These are phyloP conservation scores for Lactifluus hygrophoroides DNA, from an alignment of 768 basidiomycete genomes.

Conservation along the genomic window DNA sequence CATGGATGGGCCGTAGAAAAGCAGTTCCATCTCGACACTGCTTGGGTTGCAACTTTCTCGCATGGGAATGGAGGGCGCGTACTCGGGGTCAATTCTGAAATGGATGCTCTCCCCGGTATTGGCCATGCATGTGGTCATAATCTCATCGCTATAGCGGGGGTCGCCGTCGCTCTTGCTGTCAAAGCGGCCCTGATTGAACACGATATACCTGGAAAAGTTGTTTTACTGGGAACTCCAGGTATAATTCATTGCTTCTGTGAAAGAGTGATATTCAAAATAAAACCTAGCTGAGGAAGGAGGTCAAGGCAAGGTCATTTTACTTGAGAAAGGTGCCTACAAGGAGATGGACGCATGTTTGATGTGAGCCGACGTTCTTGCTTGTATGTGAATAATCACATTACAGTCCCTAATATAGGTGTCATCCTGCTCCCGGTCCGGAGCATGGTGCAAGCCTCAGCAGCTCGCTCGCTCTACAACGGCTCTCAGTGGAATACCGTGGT, in stretches of 20 bases:
- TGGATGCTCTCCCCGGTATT: constrained; percentile 33
- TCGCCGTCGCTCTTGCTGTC: constrained; percentile 64
- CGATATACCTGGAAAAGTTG: constrained; percentile 57
- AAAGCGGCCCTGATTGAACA: constrained; percentile 53
- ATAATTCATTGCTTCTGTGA: constrained; percentile 1
- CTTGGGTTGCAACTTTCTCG: constrained; percentile 63
- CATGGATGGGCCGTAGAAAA: constrained; percentile 57
- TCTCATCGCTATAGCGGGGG: constrained; percentile 67
- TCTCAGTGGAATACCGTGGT: constrained; percentile 59
- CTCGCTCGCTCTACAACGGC: constrained; percentile 51
- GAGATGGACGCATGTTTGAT: constrained; percentile 74
- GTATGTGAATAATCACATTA: background rate
- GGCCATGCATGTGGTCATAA: constrained; percentile 79
- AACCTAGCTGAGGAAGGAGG: constrained; percentile 71
- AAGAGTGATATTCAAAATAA: background rate
- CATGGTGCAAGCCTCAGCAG: constrained; percentile 57
- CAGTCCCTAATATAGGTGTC: constrained; percentile 45
- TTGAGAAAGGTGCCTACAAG: constrained; percentile 64
- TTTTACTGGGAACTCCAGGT: constrained; percentile 76
- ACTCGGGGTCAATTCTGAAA: constrained; percentile 77
- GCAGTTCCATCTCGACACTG: constrained; percentile 59
- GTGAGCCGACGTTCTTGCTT: constrained; percentile 29
- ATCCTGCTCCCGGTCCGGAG: constrained; percentile 71
- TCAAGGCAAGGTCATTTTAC: constrained; percentile 59
- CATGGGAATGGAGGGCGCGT: constrained; percentile 59